phyloP scores from a whole-genome alignment of 495 filamentous ascomycete species.

The Rusavskia elegans region DNA sequence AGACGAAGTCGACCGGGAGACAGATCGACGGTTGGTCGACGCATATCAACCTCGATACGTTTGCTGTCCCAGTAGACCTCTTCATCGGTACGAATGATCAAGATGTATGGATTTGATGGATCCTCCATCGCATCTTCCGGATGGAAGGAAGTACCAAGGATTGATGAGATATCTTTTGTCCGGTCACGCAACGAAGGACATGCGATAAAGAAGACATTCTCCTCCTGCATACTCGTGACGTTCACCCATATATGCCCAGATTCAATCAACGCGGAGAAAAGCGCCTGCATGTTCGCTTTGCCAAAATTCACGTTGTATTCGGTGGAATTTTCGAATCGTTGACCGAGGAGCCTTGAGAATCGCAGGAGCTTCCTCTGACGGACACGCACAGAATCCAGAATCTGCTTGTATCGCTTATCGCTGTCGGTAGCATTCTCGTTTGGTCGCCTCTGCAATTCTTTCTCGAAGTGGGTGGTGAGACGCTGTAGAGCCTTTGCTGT shows the following conservation, averaged over 20 bases:
- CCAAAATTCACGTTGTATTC: slow-evolving; percentile 74
- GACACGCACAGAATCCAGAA: slow-evolving; percentile 86
- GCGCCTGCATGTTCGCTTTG: slow-evolving; percentile 44
- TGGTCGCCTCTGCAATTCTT: slow-evolving; percentile 65
- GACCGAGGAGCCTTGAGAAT: slow-evolving; percentile 74
- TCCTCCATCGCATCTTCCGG: slow-evolving; percentile 58
- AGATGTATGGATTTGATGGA: slow-evolving; percentile 55
- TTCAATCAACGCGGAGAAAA: slow-evolving; percentile 69
- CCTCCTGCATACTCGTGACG: slow-evolving; percentile 46
- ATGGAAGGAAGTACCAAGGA: slow-evolving; percentile 78
- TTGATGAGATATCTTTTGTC: slow-evolving; percentile 62
- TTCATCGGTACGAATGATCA: slow-evolving; percentile 71
- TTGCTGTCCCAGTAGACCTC: slow-evolving; percentile 71
- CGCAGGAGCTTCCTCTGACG: slow-evolving; percentile 77
- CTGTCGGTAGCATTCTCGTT: slow-evolving; percentile 77
- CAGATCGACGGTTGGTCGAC: slow-evolving; percentile 69
- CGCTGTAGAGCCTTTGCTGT: slow-evolving; percentile 82
- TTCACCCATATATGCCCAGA: slow-evolving; percentile 72
- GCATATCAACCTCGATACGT: slow-evolving; percentile 48
- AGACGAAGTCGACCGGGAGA: slow-evolving; percentile 77
- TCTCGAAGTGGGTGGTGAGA: slow-evolving; percentile 78
- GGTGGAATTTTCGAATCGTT: slow-evolving; percentile 88
- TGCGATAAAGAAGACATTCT: slow-evolving; percentile 69
- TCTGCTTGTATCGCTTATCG: slow-evolving; percentile 91
- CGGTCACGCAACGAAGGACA: slow-evolving; percentile 61